Evolutionary conservation across 2,329 filamentous ascomycete species (phyloP).

Genomic region (Fusarium oligoseptatum): DNA sequence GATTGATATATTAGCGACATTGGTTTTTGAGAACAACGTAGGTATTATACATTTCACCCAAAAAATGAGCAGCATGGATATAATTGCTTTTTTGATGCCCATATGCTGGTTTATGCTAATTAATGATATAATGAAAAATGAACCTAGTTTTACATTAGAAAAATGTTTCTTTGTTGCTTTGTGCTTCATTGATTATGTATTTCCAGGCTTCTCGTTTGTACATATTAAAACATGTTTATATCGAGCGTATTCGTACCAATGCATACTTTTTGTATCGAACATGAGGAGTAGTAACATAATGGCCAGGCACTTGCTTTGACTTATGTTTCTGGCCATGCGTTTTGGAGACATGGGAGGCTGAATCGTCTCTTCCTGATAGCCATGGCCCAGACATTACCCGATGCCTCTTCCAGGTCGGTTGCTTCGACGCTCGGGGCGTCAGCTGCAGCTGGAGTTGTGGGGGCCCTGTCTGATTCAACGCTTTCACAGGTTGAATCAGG

Average conservation of each 20-base stretch:
- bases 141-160: background rate
- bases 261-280: background rate
- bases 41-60: slow-evolving; percentile 29
- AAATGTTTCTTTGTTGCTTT: background rate
- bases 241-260: background rate
- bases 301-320: background rate
- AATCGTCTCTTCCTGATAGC: slow-evolving; percentile 38
- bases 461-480: slow-evolving; percentile 5
- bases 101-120: slow-evolving; percentile 18
- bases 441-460: slow-evolving; percentile 9
- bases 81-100: slow-evolving; percentile 8
- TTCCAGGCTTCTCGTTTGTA: background rate
- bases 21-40: slow-evolving; percentile 25
- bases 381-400: slow-evolving; percentile 5
- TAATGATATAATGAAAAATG: slow-evolving; percentile 22
- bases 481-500: slow-evolving; percentile 14
- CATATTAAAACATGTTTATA: background rate
- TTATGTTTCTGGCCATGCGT: slow-evolving; percentile 41
- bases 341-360: slow-evolving; percentile 49
- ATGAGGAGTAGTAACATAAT: background rate
- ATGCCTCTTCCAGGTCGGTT: background rate
- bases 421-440: background rate
- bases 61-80: slow-evolving; percentile 9
- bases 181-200: background rate
- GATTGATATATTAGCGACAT: slow-evolving; percentile 37